These are phyloP conservation scores for Colletotrichum noveboracense DNA, from an alignment of 2,329 filamentous ascomycete genomes.

Conservation along the genomic window DNA sequence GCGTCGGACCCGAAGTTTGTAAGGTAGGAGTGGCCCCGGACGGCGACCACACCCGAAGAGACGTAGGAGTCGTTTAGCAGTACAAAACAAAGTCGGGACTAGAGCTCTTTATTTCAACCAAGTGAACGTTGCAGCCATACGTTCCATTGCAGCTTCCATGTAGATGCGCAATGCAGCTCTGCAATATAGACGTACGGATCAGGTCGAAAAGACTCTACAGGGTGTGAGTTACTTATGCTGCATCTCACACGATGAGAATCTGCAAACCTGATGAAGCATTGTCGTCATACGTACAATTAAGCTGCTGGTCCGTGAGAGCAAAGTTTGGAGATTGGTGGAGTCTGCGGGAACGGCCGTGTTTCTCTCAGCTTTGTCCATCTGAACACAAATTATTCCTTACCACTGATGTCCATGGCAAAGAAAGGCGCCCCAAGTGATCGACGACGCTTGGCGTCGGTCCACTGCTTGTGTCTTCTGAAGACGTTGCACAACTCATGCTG, in stretches of 20 bases:
- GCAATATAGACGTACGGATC: background rate
- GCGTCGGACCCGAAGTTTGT: background rate
- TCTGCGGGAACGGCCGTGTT: background rate
- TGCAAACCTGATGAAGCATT: background rate
- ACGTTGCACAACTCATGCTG: background rate
- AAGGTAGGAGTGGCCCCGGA: background rate
- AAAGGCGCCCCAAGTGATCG: background rate
- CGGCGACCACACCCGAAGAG: background rate
- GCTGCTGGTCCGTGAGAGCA: slow-evolving; percentile 1
- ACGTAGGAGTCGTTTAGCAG: background rate
- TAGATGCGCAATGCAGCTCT: background rate
- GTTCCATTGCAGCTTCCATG: background rate
- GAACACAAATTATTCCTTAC: background rate
- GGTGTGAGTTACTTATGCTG: background rate
- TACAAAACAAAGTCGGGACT: background rate
- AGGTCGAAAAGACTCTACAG: background rate
- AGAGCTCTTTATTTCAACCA: background rate
- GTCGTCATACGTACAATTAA: background rate
- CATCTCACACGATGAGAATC: background rate
- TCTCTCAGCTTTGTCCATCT: background rate
- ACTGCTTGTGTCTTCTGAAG: background rate
- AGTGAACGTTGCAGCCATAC: background rate
- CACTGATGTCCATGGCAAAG: background rate
- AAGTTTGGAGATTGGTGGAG: background rate
- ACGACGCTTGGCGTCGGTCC: background rate